phyloP scores from a whole-genome alignment of 2,329 filamentous ascomycete species.

The Esteya vermicola region DNA sequence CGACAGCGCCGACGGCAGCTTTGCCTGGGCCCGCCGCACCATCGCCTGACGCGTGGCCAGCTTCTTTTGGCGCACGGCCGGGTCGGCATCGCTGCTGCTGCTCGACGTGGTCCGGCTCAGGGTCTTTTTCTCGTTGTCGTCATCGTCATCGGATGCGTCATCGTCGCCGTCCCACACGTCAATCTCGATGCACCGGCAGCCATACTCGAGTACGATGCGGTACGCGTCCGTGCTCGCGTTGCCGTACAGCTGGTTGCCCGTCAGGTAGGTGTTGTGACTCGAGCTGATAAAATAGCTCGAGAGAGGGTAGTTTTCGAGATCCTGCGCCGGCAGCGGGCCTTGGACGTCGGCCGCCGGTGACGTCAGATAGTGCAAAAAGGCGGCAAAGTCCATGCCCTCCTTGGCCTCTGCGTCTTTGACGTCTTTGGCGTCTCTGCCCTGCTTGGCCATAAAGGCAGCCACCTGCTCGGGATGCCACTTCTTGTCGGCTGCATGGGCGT shows the following conservation, averaged over 20 bases:
- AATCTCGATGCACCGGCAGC: constrained; percentile 84
- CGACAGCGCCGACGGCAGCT: constrained; percentile 27
- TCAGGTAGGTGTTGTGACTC: constrained; percentile 89
- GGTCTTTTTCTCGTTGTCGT: constrained; percentile 41
- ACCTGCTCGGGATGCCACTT: constrained; percentile 31
- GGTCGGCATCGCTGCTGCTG: constrained; percentile 17
- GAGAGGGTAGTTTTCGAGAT: constrained; percentile 56
- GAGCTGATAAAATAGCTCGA: constrained; percentile 90
- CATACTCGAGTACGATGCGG: constrained; percentile 66
- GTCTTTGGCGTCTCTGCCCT: constrained; percentile 24
- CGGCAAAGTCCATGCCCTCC: constrained; percentile 30
- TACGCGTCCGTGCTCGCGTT: constrained; percentile 81
- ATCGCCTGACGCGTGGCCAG: constrained; percentile 36
- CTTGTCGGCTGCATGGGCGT: constrained; percentile 24
- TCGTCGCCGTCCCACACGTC: constrained; percentile 86
- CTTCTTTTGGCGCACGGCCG: constrained; percentile 2
- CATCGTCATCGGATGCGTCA: constrained; percentile 10
- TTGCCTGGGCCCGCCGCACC: constrained; percentile 51
- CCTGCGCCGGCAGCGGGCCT: constrained; percentile 23
- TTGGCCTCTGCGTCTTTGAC: constrained; percentile 13
- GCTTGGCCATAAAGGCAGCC: constrained; percentile 30
- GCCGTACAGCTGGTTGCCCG: constrained; percentile 77
- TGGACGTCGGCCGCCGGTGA: constrained; percentile 30
- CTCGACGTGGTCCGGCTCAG: not conserved
- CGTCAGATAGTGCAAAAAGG: constrained; percentile 42